Evolutionary conservation across 2,329 filamentous ascomycete species (phyloP), one percentile per base, ranked within the genome.

Genomic region (Aspergillus sp.): DNA sequence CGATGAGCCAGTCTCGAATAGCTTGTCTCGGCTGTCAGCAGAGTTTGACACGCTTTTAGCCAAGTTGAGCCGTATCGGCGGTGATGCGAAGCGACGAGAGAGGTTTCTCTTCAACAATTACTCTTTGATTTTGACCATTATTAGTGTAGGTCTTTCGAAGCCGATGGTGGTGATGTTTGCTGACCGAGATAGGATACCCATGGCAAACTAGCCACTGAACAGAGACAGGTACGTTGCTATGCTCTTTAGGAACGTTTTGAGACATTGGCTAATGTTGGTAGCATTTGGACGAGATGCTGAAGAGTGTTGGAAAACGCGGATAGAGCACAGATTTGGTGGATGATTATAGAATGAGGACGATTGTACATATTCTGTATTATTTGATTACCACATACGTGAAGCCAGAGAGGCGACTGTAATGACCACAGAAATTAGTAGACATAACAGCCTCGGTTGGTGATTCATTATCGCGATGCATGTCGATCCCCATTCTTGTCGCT

Each of bases 31-130:
- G 21, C 73, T 99, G 64, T 80, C 91, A 25, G 82, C 80, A 52
- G 94, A 97, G 67, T 88, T 93, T 40, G 91, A 97, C 71, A 82
- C 83, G 0, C 94, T 97, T 60, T 72, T 99, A 55, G 83, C 83
- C 5, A 91, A 88, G 67, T 78, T 92, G 54, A 88, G 89, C 66
- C 88, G 90, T 61, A 89, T 92, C 57, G 85, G 83, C 17, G 75
- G 80, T 1, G 93, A 96, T 64, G 81, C 83, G 58, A 84, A 90
- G 67, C 95, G 95, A 75, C 81, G 88, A 60, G 88, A 93, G 61
- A 80, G 94, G 42, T 97, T 97, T 67, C 72, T 99, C 64, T 94
- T 89, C 68, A 99, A 97, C 69, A 99, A 99, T 71, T 97, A 96
- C 72, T 95, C 90, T 49, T 78, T 99, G 58, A 83, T 99, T n/a